Conservation (phyloP, 1,139 yeast species). For the Sugiyamaella pinicola region DNA sequence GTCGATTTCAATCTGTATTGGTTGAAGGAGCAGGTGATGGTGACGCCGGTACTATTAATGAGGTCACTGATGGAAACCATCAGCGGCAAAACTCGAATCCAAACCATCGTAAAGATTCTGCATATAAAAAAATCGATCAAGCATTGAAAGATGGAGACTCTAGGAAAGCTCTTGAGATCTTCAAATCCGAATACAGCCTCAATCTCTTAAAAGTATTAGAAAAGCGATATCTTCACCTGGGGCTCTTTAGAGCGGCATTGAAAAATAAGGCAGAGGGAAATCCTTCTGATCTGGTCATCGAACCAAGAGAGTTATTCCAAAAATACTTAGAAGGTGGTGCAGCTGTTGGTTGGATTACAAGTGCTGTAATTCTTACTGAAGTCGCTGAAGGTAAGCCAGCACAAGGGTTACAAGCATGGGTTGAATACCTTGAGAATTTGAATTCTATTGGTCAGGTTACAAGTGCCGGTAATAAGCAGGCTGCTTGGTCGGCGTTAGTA, state of each 20-base stretch:
- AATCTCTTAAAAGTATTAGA: constrained; percentile 2
- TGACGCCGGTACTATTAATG: background rate
- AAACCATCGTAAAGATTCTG: background rate
- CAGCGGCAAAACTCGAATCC: background rate
- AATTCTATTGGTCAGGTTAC: constrained; percentile 32
- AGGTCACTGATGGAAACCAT: background rate
- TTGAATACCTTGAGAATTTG: constrained; percentile 39
- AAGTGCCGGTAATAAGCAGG: constrained; percentile 33
- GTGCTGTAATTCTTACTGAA: constrained; percentile 34
- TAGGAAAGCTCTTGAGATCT: constrained; percentile 5
- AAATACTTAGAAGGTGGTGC: constrained; percentile 29
- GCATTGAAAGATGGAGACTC: constrained; percentile 10
- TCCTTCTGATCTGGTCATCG: background rate
- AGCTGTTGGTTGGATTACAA: constrained; percentile 37
- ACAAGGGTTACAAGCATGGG: constrained; percentile 42
- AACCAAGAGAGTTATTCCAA: constrained; percentile 14
- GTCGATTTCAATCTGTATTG: constrained; percentile 7
- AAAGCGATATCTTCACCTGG: constrained; percentile 9
- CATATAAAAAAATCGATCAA: constrained; percentile 4
- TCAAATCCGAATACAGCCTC: constrained; percentile 7
- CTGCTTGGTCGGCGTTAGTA: constrained; percentile 37
- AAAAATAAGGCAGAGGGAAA: background rate
- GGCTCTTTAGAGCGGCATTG: constrained; percentile 12
- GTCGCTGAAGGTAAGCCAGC: constrained; percentile 34
- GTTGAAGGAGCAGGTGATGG: background rate